Conservation (phyloP, 129 eudicot species). For the Kitagawia praeruptora region DNA sequence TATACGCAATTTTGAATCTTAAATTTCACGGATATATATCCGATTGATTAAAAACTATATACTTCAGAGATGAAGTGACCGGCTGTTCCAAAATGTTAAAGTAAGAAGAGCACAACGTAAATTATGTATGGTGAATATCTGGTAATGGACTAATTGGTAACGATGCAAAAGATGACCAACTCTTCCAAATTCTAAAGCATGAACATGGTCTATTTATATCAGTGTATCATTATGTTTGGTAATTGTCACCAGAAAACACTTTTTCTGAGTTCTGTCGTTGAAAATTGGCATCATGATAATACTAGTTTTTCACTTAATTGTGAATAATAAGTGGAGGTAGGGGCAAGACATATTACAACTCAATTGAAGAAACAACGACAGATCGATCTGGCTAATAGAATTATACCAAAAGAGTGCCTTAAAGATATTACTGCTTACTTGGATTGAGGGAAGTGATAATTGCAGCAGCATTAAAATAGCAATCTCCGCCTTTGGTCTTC, state of each 20-base stretch:
- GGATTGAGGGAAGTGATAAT: conserved; percentile 58
- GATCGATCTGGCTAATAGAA: neutral
- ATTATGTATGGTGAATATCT: neutral
- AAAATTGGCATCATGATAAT: no score
- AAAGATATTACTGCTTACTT: conserved; percentile 25
- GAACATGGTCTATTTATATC: no score
- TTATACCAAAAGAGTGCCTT: neutral
- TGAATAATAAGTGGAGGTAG: no score
- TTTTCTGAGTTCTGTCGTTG: no score
- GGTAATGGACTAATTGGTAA: neutral
- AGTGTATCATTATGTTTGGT: no score
- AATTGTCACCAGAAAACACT: no score
- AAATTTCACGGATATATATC: neutral
- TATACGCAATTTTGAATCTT: neutral
- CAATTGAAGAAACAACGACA: neutral
- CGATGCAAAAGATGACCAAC: no score
- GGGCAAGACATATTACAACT: neutral
- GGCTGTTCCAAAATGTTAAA: neutral
- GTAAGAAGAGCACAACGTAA: neutral
- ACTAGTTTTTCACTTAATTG: no score
- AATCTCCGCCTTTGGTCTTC: conserved; percentile 61
- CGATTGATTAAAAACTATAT: neutral
- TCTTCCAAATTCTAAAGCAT: no score
- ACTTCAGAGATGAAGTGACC: neutral
- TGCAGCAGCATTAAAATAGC: conserved; percentile 80